Evolutionary conservation across 768 basidiomycete genomes (phyloP), one percentile per base, ranked within the genome.

Genomic region (Saitozyma podzolica): DNA sequence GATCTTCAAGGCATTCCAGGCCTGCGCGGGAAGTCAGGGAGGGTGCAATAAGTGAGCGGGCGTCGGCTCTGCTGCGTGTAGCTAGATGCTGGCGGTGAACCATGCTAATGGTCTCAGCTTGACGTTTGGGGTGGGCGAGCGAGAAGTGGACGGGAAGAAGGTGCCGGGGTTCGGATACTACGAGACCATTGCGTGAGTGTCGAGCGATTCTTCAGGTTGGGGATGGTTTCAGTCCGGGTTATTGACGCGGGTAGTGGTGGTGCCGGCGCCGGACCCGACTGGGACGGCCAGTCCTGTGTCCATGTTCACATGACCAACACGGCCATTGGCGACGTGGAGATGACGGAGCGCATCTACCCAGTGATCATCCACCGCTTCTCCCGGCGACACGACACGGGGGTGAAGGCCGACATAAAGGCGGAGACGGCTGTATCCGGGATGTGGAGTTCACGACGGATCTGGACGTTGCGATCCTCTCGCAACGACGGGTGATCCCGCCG

Each of bases 1-100:
- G 2, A 89, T 97, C 41, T 82, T 97, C 42, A 91, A 89, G 76
- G 92, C 93, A 0, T 96, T 97, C 82, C 85, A 89, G 69, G 92
- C 91, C 3, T 88, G 87, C 52, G 92, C 92, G 16, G 94, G 92
- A 0, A 91, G 90, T 71, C 93, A 96, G 76, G 94, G 94, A 1
- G 91, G 91, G 72, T 80, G 80, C 52, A 93, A 91, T 51, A 94
- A 94, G 91, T 91, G 76, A 68, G 87, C 78, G 6, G 43, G 48
- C 42, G 45, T 45, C 54, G 9, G 2, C 47, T 14, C 54, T 56
- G 54, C 20, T 29, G 42, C 42, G 14, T 1, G 16, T 50, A 6
- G 55, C 61, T 17, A 56, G 61, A 17, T 52, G 56, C 60, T 1
- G 55, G 57, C 13, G 65, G 57, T 3, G 37, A 19, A n/a, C 29